Conservation (phyloP, 805 yeast species). For the Citeromyces matritensis region DNA sequence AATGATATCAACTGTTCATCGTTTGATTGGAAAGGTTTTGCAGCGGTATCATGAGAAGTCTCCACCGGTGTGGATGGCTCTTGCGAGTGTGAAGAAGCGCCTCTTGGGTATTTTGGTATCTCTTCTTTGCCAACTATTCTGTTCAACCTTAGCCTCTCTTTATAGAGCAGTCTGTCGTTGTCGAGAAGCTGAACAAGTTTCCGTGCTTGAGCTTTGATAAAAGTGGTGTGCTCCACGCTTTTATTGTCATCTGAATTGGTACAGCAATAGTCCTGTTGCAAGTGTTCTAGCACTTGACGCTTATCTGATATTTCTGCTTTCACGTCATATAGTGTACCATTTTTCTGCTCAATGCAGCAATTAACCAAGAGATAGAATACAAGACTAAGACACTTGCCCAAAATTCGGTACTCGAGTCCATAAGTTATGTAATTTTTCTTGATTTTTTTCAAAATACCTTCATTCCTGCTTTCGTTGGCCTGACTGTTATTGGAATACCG, state of each 20-base stretch:
- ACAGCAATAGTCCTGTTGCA: constrained; percentile 6
- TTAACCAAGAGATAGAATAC: constrained; percentile 12
- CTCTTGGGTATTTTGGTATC: too few relatives aligned
- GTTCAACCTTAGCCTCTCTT: too few relatives aligned
- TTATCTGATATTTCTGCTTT: constrained; percentile 6
- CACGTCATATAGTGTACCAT: constrained; percentile 8
- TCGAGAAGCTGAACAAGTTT: constrained; percentile 6
- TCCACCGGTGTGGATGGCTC: too few relatives aligned
- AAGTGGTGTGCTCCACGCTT: constrained; percentile 9
- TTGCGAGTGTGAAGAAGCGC: too few relatives aligned
- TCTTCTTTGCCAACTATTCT: too few relatives aligned
- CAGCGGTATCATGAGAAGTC: too few relatives aligned
- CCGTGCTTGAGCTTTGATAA: constrained; percentile 6
- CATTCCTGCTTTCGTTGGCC: constrained; percentile 3
- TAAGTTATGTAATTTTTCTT: constrained; percentile 11
- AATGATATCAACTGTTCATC: background rate
- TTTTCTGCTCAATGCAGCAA: constrained; percentile 6
- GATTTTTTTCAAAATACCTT: constrained; percentile 3
- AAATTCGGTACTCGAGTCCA: constrained; percentile 13
- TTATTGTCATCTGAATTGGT: constrained; percentile 9
- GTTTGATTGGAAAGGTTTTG: too few relatives aligned
- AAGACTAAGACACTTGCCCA: constrained; percentile 11
- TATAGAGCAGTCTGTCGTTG: constrained; percentile 2
- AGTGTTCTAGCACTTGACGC: constrained; percentile 4
- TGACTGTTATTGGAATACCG: constrained; percentile 1